Evolutionary conservation across 768 basidiomycete species (phyloP), one percentile per base, ranked within the genome.

Genomic region (Mycena maculata): DNA sequence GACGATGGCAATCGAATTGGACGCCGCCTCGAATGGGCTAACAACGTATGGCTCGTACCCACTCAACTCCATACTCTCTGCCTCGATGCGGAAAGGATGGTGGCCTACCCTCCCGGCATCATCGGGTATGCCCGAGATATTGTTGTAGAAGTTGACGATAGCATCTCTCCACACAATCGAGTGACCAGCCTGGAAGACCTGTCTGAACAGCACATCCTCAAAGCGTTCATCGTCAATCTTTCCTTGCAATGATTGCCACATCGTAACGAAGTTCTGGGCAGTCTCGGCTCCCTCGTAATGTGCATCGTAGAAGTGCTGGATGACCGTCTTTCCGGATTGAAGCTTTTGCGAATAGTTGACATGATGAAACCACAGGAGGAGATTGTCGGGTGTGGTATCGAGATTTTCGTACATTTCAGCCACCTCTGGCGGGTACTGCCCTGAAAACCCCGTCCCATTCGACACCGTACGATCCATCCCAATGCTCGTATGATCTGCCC

Each of bases 231-330:
- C 57, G 53, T 69, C 68, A 38, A 69, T 50, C 36, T 69, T 65
- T 28, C 59, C 63, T 36, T 69, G 22, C 56, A 69, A 65, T 39
- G 49, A 47, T 47, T 65, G 31, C 68, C 68, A 69, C 63, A 65
- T 64, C 28, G 39, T 33, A 38, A 65, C 62, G 33, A 69, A 69
- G 3, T 60, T 45, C 3, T 65, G 57, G 15, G 68, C 68, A 56
- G 63, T 60, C 57, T 69, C 63, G 18, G 68, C 68, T 39, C 68
- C 68, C n/a, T 65, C 59, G 54, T 69, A 69, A 44, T 69, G 68
- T n/a, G 68, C 68, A 39, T 69, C 68, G 48, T 69, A 69, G 58
- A 69, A 69, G 63, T 69, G 68, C 63, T 69, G 68, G 52, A 69
- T 69, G 57, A 69, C 68, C 45, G 68, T 69, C 53, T 65, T 53